Evolutionary conservation across 1,139 yeast genomes (phyloP).

Genomic region (Nadsonia starkeyi-henricii): DNA sequence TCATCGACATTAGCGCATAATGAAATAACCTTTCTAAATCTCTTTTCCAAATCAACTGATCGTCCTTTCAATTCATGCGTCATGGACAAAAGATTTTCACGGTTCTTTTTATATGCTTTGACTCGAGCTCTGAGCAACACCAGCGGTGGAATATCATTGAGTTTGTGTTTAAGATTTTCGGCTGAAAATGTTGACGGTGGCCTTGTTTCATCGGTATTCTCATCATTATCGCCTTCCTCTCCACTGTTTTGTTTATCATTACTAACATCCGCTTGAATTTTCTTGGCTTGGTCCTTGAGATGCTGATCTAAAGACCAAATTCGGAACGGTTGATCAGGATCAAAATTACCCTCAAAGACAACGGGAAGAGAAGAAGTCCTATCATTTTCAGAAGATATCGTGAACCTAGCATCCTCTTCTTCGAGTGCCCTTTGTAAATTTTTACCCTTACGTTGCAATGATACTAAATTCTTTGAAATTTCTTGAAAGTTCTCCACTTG

Average conservation of each 20-base stretch:
- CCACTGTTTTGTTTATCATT: conserved; percentile 11
- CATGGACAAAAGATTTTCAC: conserved; percentile 37
- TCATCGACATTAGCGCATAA: conserved; percentile 80
- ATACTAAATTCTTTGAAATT: conserved; percentile 29
- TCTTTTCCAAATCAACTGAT: conserved; percentile 57
- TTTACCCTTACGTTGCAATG: conserved; percentile 36
- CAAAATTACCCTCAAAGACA: conserved; percentile 42
- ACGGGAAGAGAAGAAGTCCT: conserved; percentile 8
- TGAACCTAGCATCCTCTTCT: conserved; percentile 41
- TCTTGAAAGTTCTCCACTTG: conserved; percentile 31
- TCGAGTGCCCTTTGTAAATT: conserved; percentile 44
- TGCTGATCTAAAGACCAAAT: conserved; percentile 23
- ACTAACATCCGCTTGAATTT: neutral
- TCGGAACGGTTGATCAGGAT: conserved; percentile 79
- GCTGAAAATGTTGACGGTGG: neutral
- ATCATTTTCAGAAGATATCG: conserved; percentile 9
- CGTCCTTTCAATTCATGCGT: conserved; percentile 35
- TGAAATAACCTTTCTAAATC: conserved; percentile 80
- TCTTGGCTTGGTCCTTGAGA: conserved; percentile 2
- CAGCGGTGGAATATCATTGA: conserved; percentile 39
- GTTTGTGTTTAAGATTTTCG: neutral
- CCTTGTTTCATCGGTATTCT: neutral
- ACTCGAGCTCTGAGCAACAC: conserved; percentile 61
- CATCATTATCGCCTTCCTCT: neutral
- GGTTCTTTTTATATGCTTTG: conserved; percentile 60